Evolutionary conservation across 2,329 filamentous ascomycete species (phyloP).

Genomic region (Aschersonia sp.): DNA sequence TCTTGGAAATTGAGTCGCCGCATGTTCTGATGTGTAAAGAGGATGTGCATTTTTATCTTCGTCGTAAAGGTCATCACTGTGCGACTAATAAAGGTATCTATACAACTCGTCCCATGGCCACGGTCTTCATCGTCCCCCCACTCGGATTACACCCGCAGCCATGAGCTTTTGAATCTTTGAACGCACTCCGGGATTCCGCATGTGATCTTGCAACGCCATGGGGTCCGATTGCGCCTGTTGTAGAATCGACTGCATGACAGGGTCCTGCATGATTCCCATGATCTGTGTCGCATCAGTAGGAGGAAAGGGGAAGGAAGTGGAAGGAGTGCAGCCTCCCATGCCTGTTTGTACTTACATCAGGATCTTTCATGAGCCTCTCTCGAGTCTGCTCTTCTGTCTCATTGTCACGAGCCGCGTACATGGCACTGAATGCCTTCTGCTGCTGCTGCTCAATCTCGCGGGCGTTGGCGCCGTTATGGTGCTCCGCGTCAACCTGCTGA

Average conservation of each 20-base stretch:
- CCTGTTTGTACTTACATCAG: slow-evolving; percentile 50
- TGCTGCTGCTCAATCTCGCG: slow-evolving; percentile 89
- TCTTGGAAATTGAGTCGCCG: not conserved
- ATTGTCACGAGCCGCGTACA: slow-evolving; percentile 81
- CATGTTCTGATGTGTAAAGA: not conserved
- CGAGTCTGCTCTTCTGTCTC: slow-evolving; percentile 94
- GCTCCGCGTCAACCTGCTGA: slow-evolving; percentile 55
- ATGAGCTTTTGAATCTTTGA: slow-evolving; percentile 91
- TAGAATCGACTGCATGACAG: slow-evolving; percentile 93
- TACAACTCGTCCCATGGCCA: slow-evolving; percentile 1
- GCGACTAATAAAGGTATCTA: slow-evolving; percentile 3
- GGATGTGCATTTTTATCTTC: slow-evolving; percentile 1
- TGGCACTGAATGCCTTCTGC: slow-evolving; percentile 79
- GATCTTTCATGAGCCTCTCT: slow-evolving; percentile 78
- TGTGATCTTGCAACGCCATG: slow-evolving; percentile 86
- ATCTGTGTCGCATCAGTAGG: slow-evolving; percentile 34
- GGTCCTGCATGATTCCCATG: slow-evolving; percentile 82
- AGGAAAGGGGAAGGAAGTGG: not conserved
- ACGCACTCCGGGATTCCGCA: slow-evolving; percentile 77
- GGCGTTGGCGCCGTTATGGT: slow-evolving; percentile 58
- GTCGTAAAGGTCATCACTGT: slow-evolving; percentile 2
- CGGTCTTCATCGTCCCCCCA: slow-evolving; percentile 33
- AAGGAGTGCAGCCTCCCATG: not conserved
- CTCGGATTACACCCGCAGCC: slow-evolving; percentile 78
- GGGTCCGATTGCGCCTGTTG: slow-evolving; percentile 94